Percentiles rank a stretch among this genome's conserved stretches.
Evolutionary conservation across 1,139 yeast species (phyloP).

Genomic region (Debaryomyces robertsiae): DNA sequence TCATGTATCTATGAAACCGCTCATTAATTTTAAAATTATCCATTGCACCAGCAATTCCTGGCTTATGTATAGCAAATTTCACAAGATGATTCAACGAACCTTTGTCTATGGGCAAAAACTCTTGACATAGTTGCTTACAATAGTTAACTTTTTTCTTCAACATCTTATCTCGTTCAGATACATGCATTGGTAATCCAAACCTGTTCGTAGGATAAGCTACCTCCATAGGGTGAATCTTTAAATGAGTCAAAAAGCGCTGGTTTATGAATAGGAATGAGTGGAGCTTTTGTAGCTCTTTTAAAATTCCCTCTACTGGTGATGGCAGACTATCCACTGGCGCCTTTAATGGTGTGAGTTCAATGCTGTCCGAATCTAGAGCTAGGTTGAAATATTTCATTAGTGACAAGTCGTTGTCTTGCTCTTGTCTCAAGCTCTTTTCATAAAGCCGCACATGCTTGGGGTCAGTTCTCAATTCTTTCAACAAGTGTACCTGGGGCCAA

Average conservation of each 20-base stretch:
- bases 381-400: conserved; percentile 18
- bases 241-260: conserved; percentile 22
- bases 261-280: conserved; percentile 26
- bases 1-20: conserved; percentile 32
- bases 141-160: conserved; percentile 28
- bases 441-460: conserved; percentile 14
- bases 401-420: conserved; percentile 16
- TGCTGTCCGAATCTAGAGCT: conserved; percentile 1
- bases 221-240: conserved; percentile 34
- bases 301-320: conserved; percentile 8
- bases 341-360: conserved; percentile 9
- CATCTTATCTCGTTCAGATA: conserved; percentile 28
- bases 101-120: conserved; percentile 27
- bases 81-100: conserved; percentile 21
- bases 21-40: conserved; percentile 24
- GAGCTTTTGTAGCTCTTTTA: conserved; percentile 19
- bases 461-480: conserved; percentile 28
- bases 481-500: conserved; percentile 44
- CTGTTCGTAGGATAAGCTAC: conserved; percentile 36
- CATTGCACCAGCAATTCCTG: conserved; percentile 7
- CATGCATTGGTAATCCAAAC: conserved; percentile 37
- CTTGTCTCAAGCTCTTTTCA: conserved; percentile 15
- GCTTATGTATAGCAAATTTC: conserved; percentile 18
- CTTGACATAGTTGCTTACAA: conserved; percentile 23
- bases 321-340: conserved; percentile 1